A percentile compares a stretch with the other conserved stretches of the same genome.
These are phyloP conservation scores for Brettanomyces anomalus DNA, from an alignment of 805 yeast species.

Conservation along the genomic window DNA sequence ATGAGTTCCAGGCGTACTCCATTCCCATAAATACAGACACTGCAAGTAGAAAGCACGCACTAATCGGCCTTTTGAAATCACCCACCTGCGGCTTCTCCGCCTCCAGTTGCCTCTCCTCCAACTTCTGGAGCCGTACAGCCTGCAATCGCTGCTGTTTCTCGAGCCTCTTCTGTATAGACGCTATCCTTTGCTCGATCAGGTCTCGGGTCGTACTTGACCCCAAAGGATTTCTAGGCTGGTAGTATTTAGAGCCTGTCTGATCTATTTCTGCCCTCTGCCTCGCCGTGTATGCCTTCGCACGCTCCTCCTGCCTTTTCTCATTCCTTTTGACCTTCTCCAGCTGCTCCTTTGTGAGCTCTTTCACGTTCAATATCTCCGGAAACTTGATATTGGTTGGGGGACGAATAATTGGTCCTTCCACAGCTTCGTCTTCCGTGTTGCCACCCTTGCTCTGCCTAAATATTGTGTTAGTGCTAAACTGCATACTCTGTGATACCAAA, in stretches of 20 bases:
- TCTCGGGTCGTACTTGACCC: conserved; percentile 20
- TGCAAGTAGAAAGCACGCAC: conserved; percentile 24
- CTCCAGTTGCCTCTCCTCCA: conserved; percentile 12
- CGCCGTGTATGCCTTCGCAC: not conserved
- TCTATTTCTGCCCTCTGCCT: conserved; percentile 12
- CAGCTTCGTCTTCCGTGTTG: too few relatives aligned
- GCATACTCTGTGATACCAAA: too few relatives aligned
- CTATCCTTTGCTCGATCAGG: conserved; percentile 20
- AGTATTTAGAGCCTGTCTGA: conserved; percentile 14
- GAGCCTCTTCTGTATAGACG: conserved; percentile 17
- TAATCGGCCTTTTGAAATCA: conserved; percentile 26
- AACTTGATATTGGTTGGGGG: conserved; percentile 2
- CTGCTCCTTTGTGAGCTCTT: not conserved
- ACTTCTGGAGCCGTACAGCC: conserved; percentile 11
- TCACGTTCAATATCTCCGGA: conserved; percentile 1
- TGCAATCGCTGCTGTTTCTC: conserved; percentile 16
- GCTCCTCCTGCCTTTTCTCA: not conserved
- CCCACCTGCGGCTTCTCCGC: conserved; percentile 19
- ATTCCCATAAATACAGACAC: conserved; percentile 23
- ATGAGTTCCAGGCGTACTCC: conserved; percentile 25
- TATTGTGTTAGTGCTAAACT: too few relatives aligned
- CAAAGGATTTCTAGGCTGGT: conserved; percentile 23
- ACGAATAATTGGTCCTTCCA: not conserved
- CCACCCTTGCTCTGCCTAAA: too few relatives aligned
- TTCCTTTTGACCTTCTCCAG: not conserved